Base-by-base conservation (phyloP, 108 stramenopile genomes). In the Asterionellopsis glacialis region DNA sequence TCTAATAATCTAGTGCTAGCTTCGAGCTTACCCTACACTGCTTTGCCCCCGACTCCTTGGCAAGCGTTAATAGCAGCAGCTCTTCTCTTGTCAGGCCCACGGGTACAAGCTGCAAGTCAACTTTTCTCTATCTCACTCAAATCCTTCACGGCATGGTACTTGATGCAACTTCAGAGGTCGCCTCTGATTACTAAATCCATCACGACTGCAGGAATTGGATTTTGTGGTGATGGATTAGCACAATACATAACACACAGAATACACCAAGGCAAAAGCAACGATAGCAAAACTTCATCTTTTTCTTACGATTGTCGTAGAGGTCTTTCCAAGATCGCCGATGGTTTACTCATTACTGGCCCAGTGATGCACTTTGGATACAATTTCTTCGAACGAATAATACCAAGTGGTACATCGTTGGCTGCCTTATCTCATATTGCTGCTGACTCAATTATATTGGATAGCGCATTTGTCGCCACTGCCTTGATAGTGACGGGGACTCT, bases 351-450 rank as follows among this genome's bases (percentile, higher is more conserved):
- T 15, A 82, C 84, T 1, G 74, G 80, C 23, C 89, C 89, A 11
- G 59, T 87, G n/a, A 74, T 87, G 77, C 89, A 90, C 53, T 74
- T 76, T 14, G 72, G 70, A 0, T 90, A 82, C 57, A 80, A 80
- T 50, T 41, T 76, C 0, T 80, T 90, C 60, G 89, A 90, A 54
- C 50, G 64, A 13, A 54, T 77, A 21, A 38, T 84, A 23, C 89
- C 89, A 11, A 21, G 25, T 11, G 69, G 72, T 11, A 41, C 40
- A 14, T 59, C 71, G 4, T 50, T 82, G 6, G 78, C 81, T 42
- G 73, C 85, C 0, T 0, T 68, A 18, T 41, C 69, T 16, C 89
- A 90, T 60, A 83, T 87, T 0, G 38, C 85, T 12, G 68, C 73
- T 12, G 83, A 86, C 53, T 59, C 65, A 33, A 45, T 80, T 41